Base-by-base conservation (phyloP, 192 early-diverging fungal species). In the Coemansia sp. region DNA sequence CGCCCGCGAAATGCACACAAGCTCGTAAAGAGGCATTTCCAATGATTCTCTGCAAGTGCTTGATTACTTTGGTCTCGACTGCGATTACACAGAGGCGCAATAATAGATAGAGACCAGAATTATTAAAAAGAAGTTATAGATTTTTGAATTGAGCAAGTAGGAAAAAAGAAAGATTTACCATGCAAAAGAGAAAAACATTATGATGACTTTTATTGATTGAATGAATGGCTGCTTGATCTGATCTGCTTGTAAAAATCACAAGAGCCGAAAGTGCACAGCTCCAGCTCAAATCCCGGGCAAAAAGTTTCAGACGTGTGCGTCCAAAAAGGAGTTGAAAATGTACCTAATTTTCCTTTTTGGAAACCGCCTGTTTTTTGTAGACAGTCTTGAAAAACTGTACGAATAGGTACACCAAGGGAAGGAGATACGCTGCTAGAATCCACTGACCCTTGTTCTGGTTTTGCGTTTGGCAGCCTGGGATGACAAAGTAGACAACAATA, bases 371-470 rank as follows among this genome's bases (percentile, higher is more conserved):
- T 26, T 55, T 66, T 35, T 55, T 75, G 66, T 95, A 95, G 0
- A 89, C 92, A 51, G 76, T 86, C 67, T 79, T 77, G 46, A 90
- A 91, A 77, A 95, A 95, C 51, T 92, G 88, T 5, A 91, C 84
- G 81, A 95, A 95, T 60, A 95, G 82, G 23, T 87, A 87, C 63
- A 87, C 90, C 30, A 95, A 84, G 18, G 92, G 91, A 30, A 90
- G 74, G 24, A 95, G 81, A 67, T 95, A 93, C 24, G 70, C 81
- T 15, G 88, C 79, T 62, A 89, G 87, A 59, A 88, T 72, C 67
- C 90, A 89, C 44, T 39, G 80, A 81, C 49, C 71, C 57, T 60
- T 90, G 83, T 12, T 73, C 78, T 24, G 83, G 77, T 10, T 82
- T 83, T 41, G 68, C 44, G 44, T 46, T 14, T 46, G 60, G 71